These are phyloP conservation scores for Diplogelasinospora grovesii DNA, from an alignment of 495 filamentous ascomycete genomes.

Conservation along the genomic window DNA sequence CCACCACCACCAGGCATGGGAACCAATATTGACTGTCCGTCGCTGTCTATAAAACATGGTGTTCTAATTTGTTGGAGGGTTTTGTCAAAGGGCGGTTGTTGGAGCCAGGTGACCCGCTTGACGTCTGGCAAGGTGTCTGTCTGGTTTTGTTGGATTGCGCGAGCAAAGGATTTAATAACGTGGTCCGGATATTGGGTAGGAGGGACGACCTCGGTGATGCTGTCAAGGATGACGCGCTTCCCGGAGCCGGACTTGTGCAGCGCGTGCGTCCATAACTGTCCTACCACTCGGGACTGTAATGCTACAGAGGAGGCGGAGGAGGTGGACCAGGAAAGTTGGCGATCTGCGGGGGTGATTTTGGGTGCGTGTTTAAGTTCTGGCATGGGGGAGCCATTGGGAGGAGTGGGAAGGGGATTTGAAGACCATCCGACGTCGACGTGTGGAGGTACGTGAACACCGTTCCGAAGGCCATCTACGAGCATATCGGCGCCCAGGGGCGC, in stretches of 20 bases:
- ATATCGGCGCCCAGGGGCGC: slow-evolving; percentile 51
- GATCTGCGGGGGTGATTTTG: slow-evolving; percentile 30
- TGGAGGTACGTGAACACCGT: slow-evolving; percentile 60
- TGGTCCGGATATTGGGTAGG: too few relatives aligned
- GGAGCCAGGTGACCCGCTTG: too few relatives aligned
- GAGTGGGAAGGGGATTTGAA: background rate
- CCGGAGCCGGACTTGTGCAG: background rate
- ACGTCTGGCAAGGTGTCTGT: too few relatives aligned
- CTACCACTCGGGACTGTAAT: slow-evolving; percentile 5
- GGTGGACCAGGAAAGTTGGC: slow-evolving; percentile 22
- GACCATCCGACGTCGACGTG: slow-evolving; percentile 24
- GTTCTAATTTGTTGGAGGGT: background rate
- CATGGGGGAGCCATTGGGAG: background rate
- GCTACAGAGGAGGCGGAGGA: slow-evolving; percentile 7
- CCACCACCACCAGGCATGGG: background rate
- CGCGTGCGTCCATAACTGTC: slow-evolving; percentile 20
- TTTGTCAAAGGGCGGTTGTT: too few relatives aligned
- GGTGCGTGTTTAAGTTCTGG: slow-evolving; percentile 23
- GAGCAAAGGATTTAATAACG: background rate
- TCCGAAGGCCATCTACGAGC: slow-evolving; percentile 52
- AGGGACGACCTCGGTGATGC: background rate
- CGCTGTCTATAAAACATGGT: background rate
- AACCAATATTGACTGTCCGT: background rate
- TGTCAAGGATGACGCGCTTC: slow-evolving; percentile 24
- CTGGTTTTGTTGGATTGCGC: background rate